Evolutionary conservation across 2,329 filamentous ascomycete genomes (phyloP).

Genomic region (Hypomyces rosellus): DNA sequence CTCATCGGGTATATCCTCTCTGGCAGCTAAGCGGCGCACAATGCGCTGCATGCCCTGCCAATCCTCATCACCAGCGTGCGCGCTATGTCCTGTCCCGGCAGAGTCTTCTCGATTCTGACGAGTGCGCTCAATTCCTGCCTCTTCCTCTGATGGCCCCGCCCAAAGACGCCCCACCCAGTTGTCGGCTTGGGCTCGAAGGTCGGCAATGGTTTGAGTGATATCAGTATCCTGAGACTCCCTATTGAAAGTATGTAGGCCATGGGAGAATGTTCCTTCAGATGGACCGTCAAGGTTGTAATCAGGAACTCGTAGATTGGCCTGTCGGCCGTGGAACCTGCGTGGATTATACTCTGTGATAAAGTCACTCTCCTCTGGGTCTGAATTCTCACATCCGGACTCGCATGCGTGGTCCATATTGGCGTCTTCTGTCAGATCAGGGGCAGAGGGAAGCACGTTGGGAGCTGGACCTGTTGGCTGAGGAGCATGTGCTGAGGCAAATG

Average conservation of each 20-base stretch:
- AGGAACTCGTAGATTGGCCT: conserved; percentile 11
- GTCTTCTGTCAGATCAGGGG: conserved; percentile 32
- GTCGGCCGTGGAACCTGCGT: background rate
- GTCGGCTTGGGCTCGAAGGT: background rate
- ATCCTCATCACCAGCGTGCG: conserved; percentile 29
- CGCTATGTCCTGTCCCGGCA: background rate
- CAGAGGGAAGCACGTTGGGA: conserved; percentile 30
- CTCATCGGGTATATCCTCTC: conserved; percentile 73
- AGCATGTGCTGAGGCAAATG: conserved; percentile 60
- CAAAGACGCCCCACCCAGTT: conserved; percentile 17
- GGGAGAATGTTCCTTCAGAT: conserved; percentile 7
- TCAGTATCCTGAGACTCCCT: no score
- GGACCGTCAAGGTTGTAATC: conserved; percentile 14
- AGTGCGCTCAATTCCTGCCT: conserved; percentile 6
- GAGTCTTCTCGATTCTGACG: conserved; percentile 7
- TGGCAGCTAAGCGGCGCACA: conserved; percentile 60
- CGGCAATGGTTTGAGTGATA: no score
- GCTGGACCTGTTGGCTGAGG: conserved; percentile 36
- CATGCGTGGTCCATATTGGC: conserved; percentile 35
- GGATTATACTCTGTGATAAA: conserved; percentile 23
- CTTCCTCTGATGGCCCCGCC: conserved; percentile 22
- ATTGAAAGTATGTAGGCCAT: no score
- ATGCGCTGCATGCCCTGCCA: conserved; percentile 63
- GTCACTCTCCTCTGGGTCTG: conserved; percentile 49
- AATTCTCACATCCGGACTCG: conserved; percentile 49